Base-by-base conservation (phyloP, 2,329 filamentous ascomycete species). In the Dactylella cylindrospora region DNA sequence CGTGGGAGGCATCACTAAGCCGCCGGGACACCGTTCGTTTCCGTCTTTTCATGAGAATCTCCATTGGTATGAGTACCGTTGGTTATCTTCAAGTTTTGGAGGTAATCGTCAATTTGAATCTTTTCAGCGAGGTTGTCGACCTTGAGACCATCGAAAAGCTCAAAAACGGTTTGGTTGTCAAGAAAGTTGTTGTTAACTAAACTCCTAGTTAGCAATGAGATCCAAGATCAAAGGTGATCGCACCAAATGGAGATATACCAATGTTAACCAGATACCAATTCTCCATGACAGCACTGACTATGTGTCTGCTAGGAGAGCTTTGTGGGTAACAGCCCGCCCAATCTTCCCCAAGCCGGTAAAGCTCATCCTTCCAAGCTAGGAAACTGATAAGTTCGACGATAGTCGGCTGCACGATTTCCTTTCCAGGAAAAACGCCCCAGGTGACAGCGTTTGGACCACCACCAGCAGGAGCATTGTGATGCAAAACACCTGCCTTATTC, bases 371-470 rank as follows among this genome's bases (percentile, higher is more conserved):
- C 93, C 93, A 98, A 2, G 93, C 93, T 49, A 98, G 78, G 80
- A 98, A 98, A 72, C 88, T 95, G 72, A 98, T 85, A 13, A 88
- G 94, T 76, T 98, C 93, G 46, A 98, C 93, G 69, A 98, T 96
- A n/a, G 93, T 98, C 10, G 93, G 93, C 74, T 98, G 93, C n/a
- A 98, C 90, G 71, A 98, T 96, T 74, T 98, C 93, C 73, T 97
- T 95, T 57, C 93, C 93, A 0, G 93, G 91, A 77, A 97, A 98
- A 26, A 98, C 94, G 74, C 93, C 93, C 93, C 93, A 98, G 1
- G 93, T 98, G 43, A 98, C 88, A n/a, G 93, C 93, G 70, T 98
- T 98, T 29, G 93, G 93, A 4, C 89, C 88, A 68, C 94, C 89
- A 17, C 83, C 82, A 13, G 67, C 67, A 6, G 84, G 84, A 1